These are phyloP conservation scores for Bocquillonia castaneifolia DNA, from an alignment of 441 rosid genomes.

Conservation along the genomic window DNA sequence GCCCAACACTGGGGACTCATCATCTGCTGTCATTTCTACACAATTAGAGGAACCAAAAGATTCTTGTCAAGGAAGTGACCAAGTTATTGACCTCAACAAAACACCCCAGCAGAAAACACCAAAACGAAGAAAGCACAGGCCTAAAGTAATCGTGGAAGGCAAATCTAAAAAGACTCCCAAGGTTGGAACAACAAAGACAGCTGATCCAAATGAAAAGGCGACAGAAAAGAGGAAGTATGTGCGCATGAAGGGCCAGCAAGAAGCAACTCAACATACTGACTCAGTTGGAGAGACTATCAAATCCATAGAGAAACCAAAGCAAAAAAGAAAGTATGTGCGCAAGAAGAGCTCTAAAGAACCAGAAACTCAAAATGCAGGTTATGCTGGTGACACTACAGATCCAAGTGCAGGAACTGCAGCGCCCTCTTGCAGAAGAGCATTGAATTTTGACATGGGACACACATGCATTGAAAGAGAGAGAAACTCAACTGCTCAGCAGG, in stretches of 20 bases:
- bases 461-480: constrained; percentile 23
- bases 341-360: constrained; percentile 41
- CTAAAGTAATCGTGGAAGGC: constrained; percentile 70
- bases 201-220: constrained; percentile 23
- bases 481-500: constrained; percentile 24
- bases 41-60: constrained; percentile 35
- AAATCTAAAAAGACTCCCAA: constrained; percentile 53
- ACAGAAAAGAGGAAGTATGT: constrained; percentile 60
- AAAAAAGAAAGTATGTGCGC: constrained; percentile 56
- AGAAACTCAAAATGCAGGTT: constrained; percentile 34
- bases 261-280: constrained; percentile 36
- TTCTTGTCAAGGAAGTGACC: constrained; percentile 25
- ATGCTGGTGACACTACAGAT: constrained; percentile 19
- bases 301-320: constrained; percentile 33
- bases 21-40: constrained; percentile 37
- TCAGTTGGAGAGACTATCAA: constrained; percentile 23
- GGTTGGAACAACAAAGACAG: constrained; percentile 19
- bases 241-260: constrained; percentile 43
- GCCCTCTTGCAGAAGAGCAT: constrained; percentile 54
- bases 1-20: constrained; percentile 42
- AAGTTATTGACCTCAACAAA: constrained; percentile 59
- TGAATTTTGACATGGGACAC: constrained; percentile 55
- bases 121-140: constrained; percentile 76
- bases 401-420: constrained; percentile 24
- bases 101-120: constrained; percentile 71